Conservation (phyloP, 331 rosid species). For the Malus hybrid region DNA sequence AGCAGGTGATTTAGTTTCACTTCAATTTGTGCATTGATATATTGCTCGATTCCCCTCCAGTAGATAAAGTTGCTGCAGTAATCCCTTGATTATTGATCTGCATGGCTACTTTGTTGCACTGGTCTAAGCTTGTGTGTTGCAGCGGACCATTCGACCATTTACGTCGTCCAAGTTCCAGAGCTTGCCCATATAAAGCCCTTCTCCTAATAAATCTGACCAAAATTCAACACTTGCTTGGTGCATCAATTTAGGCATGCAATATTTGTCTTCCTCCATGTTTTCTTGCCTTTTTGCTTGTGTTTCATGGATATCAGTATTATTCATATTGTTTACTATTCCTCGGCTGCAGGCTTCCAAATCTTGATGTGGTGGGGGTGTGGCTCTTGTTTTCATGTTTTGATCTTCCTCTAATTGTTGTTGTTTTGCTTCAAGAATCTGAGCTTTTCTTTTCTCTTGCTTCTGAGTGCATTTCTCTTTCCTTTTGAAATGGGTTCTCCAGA, state of each 20-base stretch:
- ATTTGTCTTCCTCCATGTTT: background rate
- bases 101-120: background rate
- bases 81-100: background rate
- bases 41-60: background rate
- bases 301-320: background rate
- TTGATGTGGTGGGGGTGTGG: background rate
- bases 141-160: background rate
- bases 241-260: background rate
- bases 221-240: background rate
- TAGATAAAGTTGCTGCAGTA: background rate
- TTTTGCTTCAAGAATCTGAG: constrained; percentile 17
- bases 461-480: constrained; percentile 31
- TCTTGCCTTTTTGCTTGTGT: background rate
- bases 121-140: background rate
- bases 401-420: constrained; percentile 8
- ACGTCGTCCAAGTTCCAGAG: background rate
- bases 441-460: constrained; percentile 26
- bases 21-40: background rate
- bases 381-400: background rate
- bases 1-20: background rate
- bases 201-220: background rate
- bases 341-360: background rate
- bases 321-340: background rate
- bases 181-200: background rate
- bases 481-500: constrained; percentile 70